These are phyloP conservation scores for Sporothrix humicola DNA, from an alignment of 2,329 filamentous ascomycete genomes.

Conservation along the genomic window DNA sequence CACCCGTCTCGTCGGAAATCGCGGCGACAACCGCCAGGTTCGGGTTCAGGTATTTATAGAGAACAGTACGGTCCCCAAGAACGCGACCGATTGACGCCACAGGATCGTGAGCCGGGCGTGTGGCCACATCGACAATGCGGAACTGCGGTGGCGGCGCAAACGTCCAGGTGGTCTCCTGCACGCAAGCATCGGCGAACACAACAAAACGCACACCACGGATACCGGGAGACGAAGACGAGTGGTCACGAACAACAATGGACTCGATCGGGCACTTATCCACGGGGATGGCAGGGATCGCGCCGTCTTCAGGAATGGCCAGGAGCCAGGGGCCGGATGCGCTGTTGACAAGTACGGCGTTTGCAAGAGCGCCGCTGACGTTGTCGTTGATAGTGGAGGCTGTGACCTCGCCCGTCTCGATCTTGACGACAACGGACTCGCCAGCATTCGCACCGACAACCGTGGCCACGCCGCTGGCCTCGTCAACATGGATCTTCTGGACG, in stretches of 20 bases:
- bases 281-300: slow-evolving; percentile 55
- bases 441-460: slow-evolving; percentile 61
- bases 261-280: slow-evolving; percentile 56
- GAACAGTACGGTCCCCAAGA: slow-evolving; percentile 86
- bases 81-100: slow-evolving; percentile 95
- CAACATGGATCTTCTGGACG: slow-evolving; percentile 69
- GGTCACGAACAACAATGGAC: slow-evolving; percentile 57
- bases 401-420: slow-evolving; percentile 57
- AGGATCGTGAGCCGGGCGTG: slow-evolving; percentile 76
- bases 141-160: slow-evolving; percentile 71
- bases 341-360: slow-evolving; percentile 59
- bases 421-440: slow-evolving; percentile 66
- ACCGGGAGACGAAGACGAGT: slow-evolving; percentile 48
- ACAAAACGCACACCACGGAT: slow-evolving; percentile 63
- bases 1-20: slow-evolving; percentile 61
- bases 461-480: slow-evolving; percentile 61
- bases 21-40: slow-evolving; percentile 81
- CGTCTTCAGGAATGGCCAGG: slow-evolving; percentile 58
- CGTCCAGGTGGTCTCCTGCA: slow-evolving; percentile 68
- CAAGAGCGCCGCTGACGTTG: slow-evolving; percentile 45
- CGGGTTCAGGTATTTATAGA: slow-evolving; percentile 96
- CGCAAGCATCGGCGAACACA: slow-evolving; percentile 49
- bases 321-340: slow-evolving; percentile 59
- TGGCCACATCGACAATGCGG: slow-evolving; percentile 70
- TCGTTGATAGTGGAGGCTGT: slow-evolving; percentile 51